phyloP scores from a whole-genome alignment of 2,329 filamentous ascomycete genomes.

The Didymella keratinophila region DNA sequence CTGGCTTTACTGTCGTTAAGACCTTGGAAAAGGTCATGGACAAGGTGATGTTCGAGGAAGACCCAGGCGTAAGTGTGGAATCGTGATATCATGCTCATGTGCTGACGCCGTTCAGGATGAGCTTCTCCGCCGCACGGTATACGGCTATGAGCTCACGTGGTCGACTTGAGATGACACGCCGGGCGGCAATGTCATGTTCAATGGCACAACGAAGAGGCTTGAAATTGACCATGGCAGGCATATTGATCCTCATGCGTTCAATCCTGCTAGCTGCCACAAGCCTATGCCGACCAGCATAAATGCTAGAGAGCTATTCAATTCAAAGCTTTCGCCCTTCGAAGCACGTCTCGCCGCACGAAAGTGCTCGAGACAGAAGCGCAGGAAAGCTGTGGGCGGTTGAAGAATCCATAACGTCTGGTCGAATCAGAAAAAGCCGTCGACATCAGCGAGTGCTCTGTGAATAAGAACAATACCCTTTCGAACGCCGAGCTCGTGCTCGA shows the following conservation, averaged over 20 bases:
- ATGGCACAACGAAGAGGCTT: background rate
- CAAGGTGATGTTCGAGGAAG: constrained; percentile 86
- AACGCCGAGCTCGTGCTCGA: background rate
- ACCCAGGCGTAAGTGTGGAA: constrained; percentile 70
- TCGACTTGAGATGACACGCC: constrained; percentile 13
- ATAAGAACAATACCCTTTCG: background rate
- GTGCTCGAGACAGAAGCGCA: background rate
- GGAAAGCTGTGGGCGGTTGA: background rate
- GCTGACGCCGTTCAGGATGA: constrained; percentile 64
- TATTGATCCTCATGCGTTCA: background rate
- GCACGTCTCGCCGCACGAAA: background rate
- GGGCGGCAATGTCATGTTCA: background rate
- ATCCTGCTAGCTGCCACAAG: background rate
- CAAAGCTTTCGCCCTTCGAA: background rate
- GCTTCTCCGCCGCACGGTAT: constrained; percentile 80
- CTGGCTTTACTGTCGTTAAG: constrained; percentile 79
- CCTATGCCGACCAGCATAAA: background rate
- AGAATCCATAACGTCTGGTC: no score
- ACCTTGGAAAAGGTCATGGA: constrained; percentile 84
- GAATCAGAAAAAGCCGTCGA: no score
- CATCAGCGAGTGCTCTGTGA: background rate
- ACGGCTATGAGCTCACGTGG: constrained; percentile 79
- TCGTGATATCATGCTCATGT: background rate
- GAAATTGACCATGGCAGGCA: background rate
- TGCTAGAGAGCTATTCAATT: background rate